Percentiles rank a stretch among this genome's conserved stretches.
phyloP scores from a whole-genome alignment of 2,329 filamentous ascomycete genomes.

The Fusarium sterilihyphosum region DNA sequence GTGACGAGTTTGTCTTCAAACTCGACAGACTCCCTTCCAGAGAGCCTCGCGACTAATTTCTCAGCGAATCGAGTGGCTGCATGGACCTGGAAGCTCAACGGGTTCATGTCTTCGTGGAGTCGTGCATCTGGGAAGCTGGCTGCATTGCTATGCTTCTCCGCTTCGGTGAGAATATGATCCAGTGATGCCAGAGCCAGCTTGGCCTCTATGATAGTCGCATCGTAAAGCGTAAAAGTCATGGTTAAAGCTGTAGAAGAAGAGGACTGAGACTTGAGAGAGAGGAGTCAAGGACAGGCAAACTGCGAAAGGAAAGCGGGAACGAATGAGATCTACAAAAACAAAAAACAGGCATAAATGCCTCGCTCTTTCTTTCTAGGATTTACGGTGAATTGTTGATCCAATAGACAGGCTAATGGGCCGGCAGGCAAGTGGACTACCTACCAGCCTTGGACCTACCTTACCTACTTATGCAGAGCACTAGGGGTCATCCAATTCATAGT shows the following conservation, averaged over 20 bases:
- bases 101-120: constrained; percentile 52
- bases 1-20: constrained; percentile 42
- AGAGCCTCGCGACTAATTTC: constrained; percentile 43
- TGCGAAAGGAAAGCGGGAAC: neutral
- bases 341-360: constrained; percentile 8
- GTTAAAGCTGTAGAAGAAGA: neutral
- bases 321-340: neutral
- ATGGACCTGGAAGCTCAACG: constrained; percentile 49
- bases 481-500: neutral
- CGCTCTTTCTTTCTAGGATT: neutral
- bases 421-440: neutral
- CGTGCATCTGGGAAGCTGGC: constrained; percentile 44
- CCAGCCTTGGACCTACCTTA: neutral
- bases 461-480: neutral
- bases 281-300: neutral
- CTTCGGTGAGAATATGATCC: constrained; percentile 44
- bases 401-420: neutral
- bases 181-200: constrained; percentile 40
- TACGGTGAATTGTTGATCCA: neutral
- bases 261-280: neutral
- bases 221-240: constrained; percentile 47
- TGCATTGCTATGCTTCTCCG: constrained; percentile 44
- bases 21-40: constrained; percentile 40
- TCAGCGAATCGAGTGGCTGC: constrained; percentile 42
- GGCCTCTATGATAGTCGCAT: constrained; percentile 44